Conservation (phyloP, 371 early-diverging fungal species). For the Syncephalastrum racemosum region DNA sequence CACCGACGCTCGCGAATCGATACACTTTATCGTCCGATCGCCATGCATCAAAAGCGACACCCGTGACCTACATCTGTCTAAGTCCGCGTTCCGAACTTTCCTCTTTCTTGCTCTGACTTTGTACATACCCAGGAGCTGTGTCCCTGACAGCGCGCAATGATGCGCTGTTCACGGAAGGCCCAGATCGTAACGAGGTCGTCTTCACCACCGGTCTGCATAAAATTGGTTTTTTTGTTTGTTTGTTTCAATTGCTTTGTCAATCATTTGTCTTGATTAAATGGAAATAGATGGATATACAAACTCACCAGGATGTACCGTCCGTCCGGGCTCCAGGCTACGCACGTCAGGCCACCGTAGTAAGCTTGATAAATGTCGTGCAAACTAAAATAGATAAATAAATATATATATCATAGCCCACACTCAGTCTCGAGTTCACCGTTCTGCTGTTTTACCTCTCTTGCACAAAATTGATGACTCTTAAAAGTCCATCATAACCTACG, state of each 20-base stretch:
- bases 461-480: slow-evolving; percentile 73
- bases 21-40: slow-evolving; percentile 81
- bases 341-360: slow-evolving; percentile 87
- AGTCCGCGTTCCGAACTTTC: neutral
- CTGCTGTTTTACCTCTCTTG: slow-evolving; percentile 58
- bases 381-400: slow-evolving; percentile 18
- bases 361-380: slow-evolving; percentile 70
- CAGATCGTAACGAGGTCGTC: slow-evolving; percentile 96
- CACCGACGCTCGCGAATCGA: slow-evolving; percentile 90
- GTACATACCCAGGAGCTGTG: slow-evolving; percentile 87
- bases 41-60: slow-evolving; percentile 90
- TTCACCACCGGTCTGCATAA: slow-evolving; percentile 78
- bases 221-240: neutral
- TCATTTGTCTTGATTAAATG: neutral
- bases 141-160: slow-evolving; percentile 91
- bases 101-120: neutral
- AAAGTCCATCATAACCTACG: slow-evolving; percentile 72
- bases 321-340: slow-evolving; percentile 92
- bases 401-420: too few relatives aligned
- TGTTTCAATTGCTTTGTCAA: neutral
- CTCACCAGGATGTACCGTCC: slow-evolving; percentile 85
- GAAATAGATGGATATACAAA: neutral
- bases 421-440: too few relatives aligned
- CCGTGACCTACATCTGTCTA: slow-evolving; percentile 52
- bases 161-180: slow-evolving; percentile 72